Conservation (phyloP, 2,329 filamentous ascomycete genomes). For the Dryadomyces quercivorus region DNA sequence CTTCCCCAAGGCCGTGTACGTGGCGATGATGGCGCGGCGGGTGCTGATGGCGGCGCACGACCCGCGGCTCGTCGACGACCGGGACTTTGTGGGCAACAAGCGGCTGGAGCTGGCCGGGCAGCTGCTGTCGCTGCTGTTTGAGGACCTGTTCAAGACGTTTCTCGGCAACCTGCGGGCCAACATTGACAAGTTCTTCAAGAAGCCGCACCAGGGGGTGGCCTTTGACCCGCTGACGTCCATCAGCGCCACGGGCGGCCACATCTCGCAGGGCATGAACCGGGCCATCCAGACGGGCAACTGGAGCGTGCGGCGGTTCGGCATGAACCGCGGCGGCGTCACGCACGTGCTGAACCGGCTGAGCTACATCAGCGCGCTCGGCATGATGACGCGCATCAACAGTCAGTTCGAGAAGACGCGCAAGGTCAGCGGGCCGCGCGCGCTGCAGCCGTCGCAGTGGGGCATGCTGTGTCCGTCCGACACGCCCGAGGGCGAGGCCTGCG, state of each 20-base stretch:
- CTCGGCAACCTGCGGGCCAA: slow-evolving; percentile 79
- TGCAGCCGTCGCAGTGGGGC: slow-evolving; percentile 95
- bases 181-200: slow-evolving; percentile 92
- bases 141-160: slow-evolving; percentile 96
- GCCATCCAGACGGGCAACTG: slow-evolving; percentile 97
- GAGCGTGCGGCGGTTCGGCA: slow-evolving; percentile 95
- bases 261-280: slow-evolving; percentile 86
- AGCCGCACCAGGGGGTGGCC: slow-evolving; percentile 76
- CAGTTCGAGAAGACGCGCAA: slow-evolving; percentile 99
- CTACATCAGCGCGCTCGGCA: slow-evolving; percentile 91
- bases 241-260: slow-evolving; percentile 71
- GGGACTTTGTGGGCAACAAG: slow-evolving; percentile 98
- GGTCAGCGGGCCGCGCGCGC: slow-evolving; percentile 84
- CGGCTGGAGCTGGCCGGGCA: slow-evolving; percentile 89
- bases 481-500: slow-evolving; percentile 95
- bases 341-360: slow-evolving; percentile 91
- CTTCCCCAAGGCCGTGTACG: slow-evolving; percentile 90
- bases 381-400: slow-evolving; percentile 98
- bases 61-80: slow-evolving; percentile 79
- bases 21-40: slow-evolving; percentile 94
- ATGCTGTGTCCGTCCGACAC: slow-evolving; percentile 98
- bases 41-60: slow-evolving; percentile 91
- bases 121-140: slow-evolving; percentile 83
- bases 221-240: slow-evolving; percentile 83
- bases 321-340: slow-evolving; percentile 94